phyloP scores from a whole-genome alignment of 441 rosid species.

The Mallotus repandus region DNA sequence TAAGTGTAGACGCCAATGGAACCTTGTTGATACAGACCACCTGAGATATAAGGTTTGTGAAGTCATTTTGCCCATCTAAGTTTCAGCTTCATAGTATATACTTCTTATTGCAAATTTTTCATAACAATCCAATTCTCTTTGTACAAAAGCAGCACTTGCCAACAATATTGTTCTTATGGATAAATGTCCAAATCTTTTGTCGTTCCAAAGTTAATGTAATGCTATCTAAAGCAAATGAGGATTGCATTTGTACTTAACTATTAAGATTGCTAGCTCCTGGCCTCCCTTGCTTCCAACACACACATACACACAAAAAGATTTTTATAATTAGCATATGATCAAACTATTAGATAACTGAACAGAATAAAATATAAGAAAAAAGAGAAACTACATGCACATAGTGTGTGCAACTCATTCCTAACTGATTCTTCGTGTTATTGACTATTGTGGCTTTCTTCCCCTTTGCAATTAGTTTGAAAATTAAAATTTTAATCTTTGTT shows the following conservation, averaged over 20 bases:
- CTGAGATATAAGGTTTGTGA: slow-evolving; percentile 69
- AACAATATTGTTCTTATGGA: background rate
- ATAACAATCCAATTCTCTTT: background rate
- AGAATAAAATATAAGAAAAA: background rate
- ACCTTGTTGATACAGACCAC: slow-evolving; percentile 57
- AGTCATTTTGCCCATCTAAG: slow-evolving; percentile 9
- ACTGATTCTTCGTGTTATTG: background rate
- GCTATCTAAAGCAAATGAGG: background rate
- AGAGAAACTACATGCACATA: background rate
- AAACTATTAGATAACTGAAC: slow-evolving; percentile 6
- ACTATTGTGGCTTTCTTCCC: background rate
- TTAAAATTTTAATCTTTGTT: too few relatives aligned
- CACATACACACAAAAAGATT: too few relatives aligned
- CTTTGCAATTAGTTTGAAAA: too few relatives aligned
- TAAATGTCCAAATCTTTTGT: background rate
- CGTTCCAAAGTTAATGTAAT: slow-evolving; percentile 2
- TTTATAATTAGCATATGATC: background rate
- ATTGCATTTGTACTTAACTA: background rate
- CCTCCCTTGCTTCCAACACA: background rate
- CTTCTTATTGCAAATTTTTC: background rate
- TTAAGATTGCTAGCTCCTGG: background rate
- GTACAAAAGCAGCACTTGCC: background rate
- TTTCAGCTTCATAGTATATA: background rate
- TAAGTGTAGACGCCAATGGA: slow-evolving; percentile 78
- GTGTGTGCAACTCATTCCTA: background rate